Conservation (phyloP, 257 asterid genomes). For the Solanum chmielewskii region DNA sequence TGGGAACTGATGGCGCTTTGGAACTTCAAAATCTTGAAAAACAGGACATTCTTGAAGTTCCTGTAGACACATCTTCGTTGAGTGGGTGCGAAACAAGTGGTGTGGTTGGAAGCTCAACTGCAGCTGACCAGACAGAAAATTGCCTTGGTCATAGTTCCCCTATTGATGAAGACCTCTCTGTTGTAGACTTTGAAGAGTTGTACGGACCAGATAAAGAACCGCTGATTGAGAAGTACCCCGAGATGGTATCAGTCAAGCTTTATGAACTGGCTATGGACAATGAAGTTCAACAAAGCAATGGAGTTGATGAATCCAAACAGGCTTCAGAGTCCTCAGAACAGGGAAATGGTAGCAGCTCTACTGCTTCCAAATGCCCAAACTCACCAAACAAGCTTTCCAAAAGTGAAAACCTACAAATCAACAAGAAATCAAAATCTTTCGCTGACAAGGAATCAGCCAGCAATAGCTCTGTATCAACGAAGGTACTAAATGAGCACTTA, state of each 20-base stretch:
- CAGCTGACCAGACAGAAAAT: slow-evolving; percentile 10
- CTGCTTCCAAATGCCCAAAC: slow-evolving; percentile 14
- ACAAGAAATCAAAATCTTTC: slow-evolving; percentile 24
- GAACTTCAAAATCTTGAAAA: slow-evolving; percentile 12
- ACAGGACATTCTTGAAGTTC: slow-evolving; percentile 17
- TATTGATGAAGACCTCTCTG: slow-evolving; percentile 39
- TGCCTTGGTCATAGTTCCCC: slow-evolving; percentile 19
- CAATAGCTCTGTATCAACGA: slow-evolving; percentile 16
- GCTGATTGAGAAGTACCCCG: slow-evolving; percentile 42
- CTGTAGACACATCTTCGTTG: slow-evolving; percentile 10
- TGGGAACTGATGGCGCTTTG: slow-evolving; percentile 22
- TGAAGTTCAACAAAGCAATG: slow-evolving; percentile 15
- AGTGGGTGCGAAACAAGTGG: slow-evolving; percentile 14
- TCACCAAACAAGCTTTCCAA: slow-evolving; percentile 16
- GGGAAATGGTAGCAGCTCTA: slow-evolving; percentile 5
- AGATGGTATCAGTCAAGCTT: slow-evolving; percentile 20
- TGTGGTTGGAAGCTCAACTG: slow-evolving; percentile 15
- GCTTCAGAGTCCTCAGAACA: slow-evolving; percentile 15
- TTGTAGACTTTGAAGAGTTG: slow-evolving; percentile 82
- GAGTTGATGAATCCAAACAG: slow-evolving; percentile 7
- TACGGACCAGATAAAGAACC: slow-evolving; percentile 89
- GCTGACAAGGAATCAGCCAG: slow-evolving; percentile 32
- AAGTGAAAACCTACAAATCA: slow-evolving; percentile 19
- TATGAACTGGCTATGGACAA: slow-evolving; percentile 4
- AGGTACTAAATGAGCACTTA: slow-evolving; percentile 9